Percentiles rank a stretch among this genome's conserved stretches.
Conservation (phyloP, 768 basidiomycete genomes). For the Kwoniella pini region DNA sequence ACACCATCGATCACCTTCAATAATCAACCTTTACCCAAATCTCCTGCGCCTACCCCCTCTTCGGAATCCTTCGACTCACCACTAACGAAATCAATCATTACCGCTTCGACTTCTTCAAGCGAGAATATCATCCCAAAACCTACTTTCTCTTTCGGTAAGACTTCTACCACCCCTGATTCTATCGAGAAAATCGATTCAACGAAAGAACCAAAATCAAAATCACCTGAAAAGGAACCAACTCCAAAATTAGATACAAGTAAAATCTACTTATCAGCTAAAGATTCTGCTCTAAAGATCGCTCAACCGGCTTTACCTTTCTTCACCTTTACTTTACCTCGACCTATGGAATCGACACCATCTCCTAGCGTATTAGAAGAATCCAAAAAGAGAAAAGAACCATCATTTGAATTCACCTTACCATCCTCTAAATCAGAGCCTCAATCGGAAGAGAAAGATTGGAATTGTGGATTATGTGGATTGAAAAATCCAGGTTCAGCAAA, state of each 20-base stretch:
- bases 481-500: constrained; percentile 56
- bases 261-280: constrained; percentile 38
- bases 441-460: constrained; percentile 57
- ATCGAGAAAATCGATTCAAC: background rate
- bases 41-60: background rate
- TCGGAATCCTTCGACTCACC: constrained; percentile 16
- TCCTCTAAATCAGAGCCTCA: background rate
- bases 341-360: background rate
- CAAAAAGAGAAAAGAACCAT: background rate
- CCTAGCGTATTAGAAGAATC: constrained; percentile 11
- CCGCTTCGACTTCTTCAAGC: background rate
- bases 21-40: constrained; percentile 9
- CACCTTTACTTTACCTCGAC: constrained; percentile 30
- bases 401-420: constrained; percentile 22
- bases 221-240: background rate
- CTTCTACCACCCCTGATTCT: constrained; percentile 2
- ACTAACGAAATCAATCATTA: constrained; percentile 6
- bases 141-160: constrained; percentile 5
- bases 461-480: constrained; percentile 61
- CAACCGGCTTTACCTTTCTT: constrained; percentile 44
- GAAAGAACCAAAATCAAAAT: background rate
- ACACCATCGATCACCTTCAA: constrained; percentile 17
- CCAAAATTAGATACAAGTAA: constrained; percentile 8
- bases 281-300: constrained; percentile 33
- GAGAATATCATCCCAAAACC: constrained; percentile 2